Base-by-base conservation (phyloP, 176 grass and related monocot genomes). In the Eremochloa ophiuroides region DNA sequence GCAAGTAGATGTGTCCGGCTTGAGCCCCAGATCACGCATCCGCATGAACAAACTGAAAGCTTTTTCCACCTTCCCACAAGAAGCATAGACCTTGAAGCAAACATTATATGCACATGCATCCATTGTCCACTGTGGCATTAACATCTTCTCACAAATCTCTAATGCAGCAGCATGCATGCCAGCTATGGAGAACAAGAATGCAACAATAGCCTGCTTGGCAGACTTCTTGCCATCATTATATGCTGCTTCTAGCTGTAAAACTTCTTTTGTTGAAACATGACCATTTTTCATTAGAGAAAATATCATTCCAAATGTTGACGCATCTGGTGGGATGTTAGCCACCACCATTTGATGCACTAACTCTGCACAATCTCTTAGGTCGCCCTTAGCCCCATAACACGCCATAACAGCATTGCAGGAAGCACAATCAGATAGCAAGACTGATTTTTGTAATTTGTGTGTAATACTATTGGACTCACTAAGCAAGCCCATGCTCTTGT, bases 401-500 rank as follows among this genome's bases (percentile, higher is more conserved):
- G 88, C 76, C 89, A 94, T 75, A 48, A 91, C 77, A 84, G 64
- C 75, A 76, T 91, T 91, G 61, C 84, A 94, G 53, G 86, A 91
- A 87, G 80, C 83, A 87, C 43, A 87, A 59, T 87, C 80, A 65
- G 73, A 86, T 55, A 89, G 51, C 80, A 94, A 87, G 11, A 83
- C 89, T 91, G 92, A 86, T 64, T 87, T 84, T 15, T 89, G 83
- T 61, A 91, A 91, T 28, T 87, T 86, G 16, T 68, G 73, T 42
- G 88, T 86, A 70, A 89, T 38, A 8, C 60, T 90, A 66, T 71
- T 61, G 28, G 86, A 90, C 53, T 94, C 83, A 0, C 64, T 87
- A 55, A 94, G 68, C 84, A 94, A 88, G 80, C 92, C 83, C 89
- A 94, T 82, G 74, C 78, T 87, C 68, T 79, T 94, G 86, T 91